phyloP scores from a whole-genome alignment of 2,329 filamentous ascomycete species.

The Cladophialophora carrionii region DNA sequence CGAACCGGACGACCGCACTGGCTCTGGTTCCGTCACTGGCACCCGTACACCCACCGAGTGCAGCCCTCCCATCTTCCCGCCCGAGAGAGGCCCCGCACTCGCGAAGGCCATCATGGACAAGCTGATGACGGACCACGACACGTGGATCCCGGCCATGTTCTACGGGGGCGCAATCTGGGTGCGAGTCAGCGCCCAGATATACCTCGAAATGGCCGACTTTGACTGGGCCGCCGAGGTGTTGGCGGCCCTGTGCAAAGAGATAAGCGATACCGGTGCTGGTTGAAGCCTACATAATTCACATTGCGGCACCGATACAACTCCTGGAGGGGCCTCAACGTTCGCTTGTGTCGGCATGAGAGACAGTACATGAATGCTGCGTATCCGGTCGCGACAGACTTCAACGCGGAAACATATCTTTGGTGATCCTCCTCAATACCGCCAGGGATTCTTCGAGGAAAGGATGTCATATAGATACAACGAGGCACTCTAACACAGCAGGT shows the following conservation, averaged over 20 bases:
- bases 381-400: background rate
- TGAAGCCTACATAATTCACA: background rate
- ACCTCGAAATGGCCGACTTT: slow-evolving; percentile 75
- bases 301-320: background rate
- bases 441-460: background rate
- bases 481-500: background rate
- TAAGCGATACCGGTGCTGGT: background rate
- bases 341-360: too few relatives aligned
- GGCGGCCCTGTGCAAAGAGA: background rate
- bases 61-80: background rate
- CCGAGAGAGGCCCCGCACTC: background rate
- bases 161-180: slow-evolving; percentile 68
- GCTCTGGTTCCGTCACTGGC: too few relatives aligned
- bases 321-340: too few relatives aligned
- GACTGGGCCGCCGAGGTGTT: slow-evolving; percentile 36
- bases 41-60: background rate
- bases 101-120: background rate
- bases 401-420: background rate
- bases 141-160: slow-evolving; percentile 51
- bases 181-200: slow-evolving; percentile 77
- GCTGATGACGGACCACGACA: background rate
- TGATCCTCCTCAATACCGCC: too few relatives aligned
- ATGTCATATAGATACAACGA: background rate
- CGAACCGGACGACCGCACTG: background rate
- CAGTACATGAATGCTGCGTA: background rate